phyloP scores from a whole-genome alignment of 257 asterid species.

The Solanum piurae region DNA sequence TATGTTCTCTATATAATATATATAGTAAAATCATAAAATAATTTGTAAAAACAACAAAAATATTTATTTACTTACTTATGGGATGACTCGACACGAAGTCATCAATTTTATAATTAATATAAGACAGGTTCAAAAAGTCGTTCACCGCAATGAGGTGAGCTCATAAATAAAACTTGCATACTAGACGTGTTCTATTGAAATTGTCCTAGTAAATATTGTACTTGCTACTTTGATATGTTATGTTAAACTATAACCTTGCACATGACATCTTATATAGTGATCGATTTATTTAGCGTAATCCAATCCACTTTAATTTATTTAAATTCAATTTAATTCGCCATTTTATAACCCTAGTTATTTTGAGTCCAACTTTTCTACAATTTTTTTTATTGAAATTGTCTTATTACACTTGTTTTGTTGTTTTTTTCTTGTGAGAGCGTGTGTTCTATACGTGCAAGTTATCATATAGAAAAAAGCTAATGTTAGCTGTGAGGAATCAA shows the following conservation, averaged over 20 bases:
- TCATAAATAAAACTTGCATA: not conserved
- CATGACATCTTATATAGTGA: not conserved
- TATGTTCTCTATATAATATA: not conserved
- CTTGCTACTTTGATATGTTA: not conserved
- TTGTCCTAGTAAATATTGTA: not conserved
- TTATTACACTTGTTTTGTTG: not conserved
- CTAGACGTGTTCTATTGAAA: not conserved
- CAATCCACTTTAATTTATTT: not conserved
- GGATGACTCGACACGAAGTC: not conserved
- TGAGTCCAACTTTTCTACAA: not conserved
- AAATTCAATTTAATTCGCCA: not conserved
- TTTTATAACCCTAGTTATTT: not conserved
- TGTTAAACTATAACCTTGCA: not conserved
- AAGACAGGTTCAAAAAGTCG: not conserved
- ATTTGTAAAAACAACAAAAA: not conserved
- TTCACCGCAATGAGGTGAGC: not conserved
- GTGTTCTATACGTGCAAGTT: not conserved
- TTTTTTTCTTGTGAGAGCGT: not conserved
- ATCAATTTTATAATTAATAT: not conserved
- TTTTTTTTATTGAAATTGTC: accelerated
- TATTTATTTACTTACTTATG: not conserved
- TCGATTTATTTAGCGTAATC: too few relatives aligned
- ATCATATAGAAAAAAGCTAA: not conserved
- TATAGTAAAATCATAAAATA: too few relatives aligned
- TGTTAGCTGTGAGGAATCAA: not conserved